Percentiles rank a stretch among this genome's conserved stretches.
Evolutionary conservation across 345 rosid genomes (phyloP).

Genomic region (Populus ilicifolia): DNA sequence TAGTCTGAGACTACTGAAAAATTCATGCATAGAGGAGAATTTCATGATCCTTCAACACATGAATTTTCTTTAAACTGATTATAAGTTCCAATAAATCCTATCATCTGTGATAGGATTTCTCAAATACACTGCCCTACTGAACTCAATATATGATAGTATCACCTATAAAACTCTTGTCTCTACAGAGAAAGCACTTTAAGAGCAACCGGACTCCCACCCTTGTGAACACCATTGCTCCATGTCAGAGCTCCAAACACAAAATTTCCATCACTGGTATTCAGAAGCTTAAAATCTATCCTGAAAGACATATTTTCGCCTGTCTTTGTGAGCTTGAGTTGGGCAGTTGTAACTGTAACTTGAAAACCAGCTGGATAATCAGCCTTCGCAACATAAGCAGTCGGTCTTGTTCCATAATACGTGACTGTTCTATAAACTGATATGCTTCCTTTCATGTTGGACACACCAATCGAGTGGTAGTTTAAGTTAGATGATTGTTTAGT

Average conservation of each 20-base stretch:
- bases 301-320: constrained; percentile 36
- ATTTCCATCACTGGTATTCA: constrained; percentile 31
- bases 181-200: constrained; percentile 35
- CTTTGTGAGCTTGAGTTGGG: constrained; percentile 33
- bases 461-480: constrained; percentile 49
- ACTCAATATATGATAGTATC: not conserved
- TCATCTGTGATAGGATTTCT: not conserved
- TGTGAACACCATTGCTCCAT: constrained; percentile 41
- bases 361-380: constrained; percentile 36
- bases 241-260: constrained; percentile 47
- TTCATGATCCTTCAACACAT: not conserved
- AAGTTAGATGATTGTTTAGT: constrained; percentile 28
- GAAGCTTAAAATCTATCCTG: constrained; percentile 39
- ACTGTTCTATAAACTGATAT: constrained; percentile 35
- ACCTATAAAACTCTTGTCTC: not conserved
- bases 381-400: constrained; percentile 25
- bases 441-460: constrained; percentile 40
- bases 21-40: too few relatives aligned
- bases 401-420: constrained; percentile 41
- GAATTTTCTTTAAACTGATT: not conserved
- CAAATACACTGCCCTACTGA: not conserved
- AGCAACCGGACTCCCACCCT: constrained; percentile 43
- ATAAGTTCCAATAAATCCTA: not conserved
- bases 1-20: too few relatives aligned
- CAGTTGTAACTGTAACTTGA: constrained; percentile 35